phyloP scores from a whole-genome alignment of 164 flowering plant genomes.

The Liriodendron chinense region DNA sequence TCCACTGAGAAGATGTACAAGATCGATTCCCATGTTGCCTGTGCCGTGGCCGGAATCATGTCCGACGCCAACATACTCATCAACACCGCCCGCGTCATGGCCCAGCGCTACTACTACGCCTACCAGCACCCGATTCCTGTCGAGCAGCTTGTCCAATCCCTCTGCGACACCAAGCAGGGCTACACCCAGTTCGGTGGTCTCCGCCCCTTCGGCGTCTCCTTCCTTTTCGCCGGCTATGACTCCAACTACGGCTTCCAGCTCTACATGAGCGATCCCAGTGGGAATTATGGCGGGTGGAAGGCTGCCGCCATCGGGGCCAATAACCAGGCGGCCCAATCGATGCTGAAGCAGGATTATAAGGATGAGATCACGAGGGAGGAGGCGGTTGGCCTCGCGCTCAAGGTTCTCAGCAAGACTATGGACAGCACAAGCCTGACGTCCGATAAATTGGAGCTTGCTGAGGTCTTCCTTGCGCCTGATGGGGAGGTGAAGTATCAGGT shows the following conservation, averaged over 20 bases:
- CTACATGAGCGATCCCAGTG: constrained; percentile 22
- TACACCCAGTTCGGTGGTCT: constrained; percentile 27
- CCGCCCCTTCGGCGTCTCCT: constrained; percentile 25
- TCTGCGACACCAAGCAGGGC: constrained; percentile 23
- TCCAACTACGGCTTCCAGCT: constrained; percentile 20
- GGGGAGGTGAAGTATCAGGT: constrained; percentile 23
- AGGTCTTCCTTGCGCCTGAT: constrained; percentile 13
- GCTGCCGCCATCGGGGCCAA: constrained; percentile 24
- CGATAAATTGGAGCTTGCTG: constrained; percentile 20
- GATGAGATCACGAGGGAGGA: constrained; percentile 21
- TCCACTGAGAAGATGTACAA: constrained; percentile 24
- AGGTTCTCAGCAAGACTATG: constrained; percentile 24
- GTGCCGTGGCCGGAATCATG: constrained; percentile 25
- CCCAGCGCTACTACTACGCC: constrained; percentile 20
- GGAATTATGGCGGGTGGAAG: constrained; percentile 24
- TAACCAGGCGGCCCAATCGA: constrained; percentile 22
- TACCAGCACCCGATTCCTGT: constrained; percentile 24
- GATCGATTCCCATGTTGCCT: constrained; percentile 22
- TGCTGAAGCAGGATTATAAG: constrained; percentile 25
- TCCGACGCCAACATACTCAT: constrained; percentile 26
- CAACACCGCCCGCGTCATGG: constrained; percentile 22
- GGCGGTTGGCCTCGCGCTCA: constrained; percentile 21
- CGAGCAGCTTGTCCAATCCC: constrained; percentile 20
- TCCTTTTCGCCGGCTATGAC: constrained; percentile 23
- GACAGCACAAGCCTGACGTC: constrained; percentile 24